Percentiles rank a stretch among this genome's conserved stretches.
These are phyloP conservation scores for Hypoxylon sp. DNA, from an alignment of 2,329 filamentous ascomycete species.

Conservation along the genomic window DNA sequence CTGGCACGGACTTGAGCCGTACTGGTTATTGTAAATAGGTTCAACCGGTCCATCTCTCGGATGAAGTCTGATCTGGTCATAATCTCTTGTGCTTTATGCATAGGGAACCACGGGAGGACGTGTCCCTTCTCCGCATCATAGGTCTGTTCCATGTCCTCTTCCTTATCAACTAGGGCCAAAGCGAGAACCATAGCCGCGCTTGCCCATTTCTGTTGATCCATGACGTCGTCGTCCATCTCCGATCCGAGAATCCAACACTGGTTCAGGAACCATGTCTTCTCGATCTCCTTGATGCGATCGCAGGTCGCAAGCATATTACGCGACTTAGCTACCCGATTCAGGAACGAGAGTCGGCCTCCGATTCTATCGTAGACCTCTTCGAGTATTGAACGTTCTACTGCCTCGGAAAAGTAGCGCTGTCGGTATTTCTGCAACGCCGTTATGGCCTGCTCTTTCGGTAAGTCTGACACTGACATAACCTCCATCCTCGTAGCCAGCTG, in stretches of 20 bases:
- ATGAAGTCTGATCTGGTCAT: constrained; percentile 98
- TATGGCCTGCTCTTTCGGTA: constrained; percentile 84
- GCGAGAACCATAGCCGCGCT: constrained; percentile 94
- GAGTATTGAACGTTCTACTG: constrained; percentile 68
- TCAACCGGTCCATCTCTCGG: constrained; percentile 90
- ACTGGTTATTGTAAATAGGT: constrained; percentile 94
- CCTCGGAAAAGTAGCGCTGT: constrained; percentile 80
- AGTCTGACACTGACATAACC: constrained; percentile 86
- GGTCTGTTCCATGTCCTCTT: constrained; percentile 74
- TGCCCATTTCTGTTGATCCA: constrained; percentile 72
- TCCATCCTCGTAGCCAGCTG: constrained; percentile 95
- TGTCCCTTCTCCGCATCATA: constrained; percentile 79
- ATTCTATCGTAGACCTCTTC: constrained; percentile 88
- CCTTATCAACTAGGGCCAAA: constrained; percentile 88
- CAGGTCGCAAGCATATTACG: constrained; percentile 84
- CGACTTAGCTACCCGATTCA: constrained; percentile 92
- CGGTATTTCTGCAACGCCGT: constrained; percentile 84
- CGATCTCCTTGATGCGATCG: constrained; percentile 76
- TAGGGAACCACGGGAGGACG: constrained; percentile 82
- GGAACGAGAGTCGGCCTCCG: constrained; percentile 88
- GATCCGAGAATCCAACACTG: constrained; percentile 82
- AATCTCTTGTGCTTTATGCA: constrained; percentile 88
- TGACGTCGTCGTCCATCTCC: constrained; percentile 95
- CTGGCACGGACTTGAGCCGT: constrained; percentile 90
- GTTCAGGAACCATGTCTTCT: constrained; percentile 85